Percentiles rank a stretch among this genome's conserved stretches.
Evolutionary conservation across 2,329 filamentous ascomycete genomes (phyloP).

Genomic region (Thelonectria olida): DNA sequence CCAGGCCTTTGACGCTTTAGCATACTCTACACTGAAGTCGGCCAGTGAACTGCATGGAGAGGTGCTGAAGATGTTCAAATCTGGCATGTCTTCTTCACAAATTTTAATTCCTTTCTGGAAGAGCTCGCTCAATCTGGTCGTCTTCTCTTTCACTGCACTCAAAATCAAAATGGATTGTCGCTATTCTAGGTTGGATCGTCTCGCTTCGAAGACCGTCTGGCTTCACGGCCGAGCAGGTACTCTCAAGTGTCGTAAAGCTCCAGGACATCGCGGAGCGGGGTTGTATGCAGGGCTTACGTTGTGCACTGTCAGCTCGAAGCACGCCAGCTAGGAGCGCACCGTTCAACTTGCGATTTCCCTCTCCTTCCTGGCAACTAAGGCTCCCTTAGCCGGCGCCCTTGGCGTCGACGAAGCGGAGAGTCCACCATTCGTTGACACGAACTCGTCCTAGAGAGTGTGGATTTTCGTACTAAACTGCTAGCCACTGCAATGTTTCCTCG

Average conservation of each 20-base stretch:
- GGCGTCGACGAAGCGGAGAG: neutral
- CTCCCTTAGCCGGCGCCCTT: neutral
- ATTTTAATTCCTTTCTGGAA: neutral
- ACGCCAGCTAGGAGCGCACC: neutral
- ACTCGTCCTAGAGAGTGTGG: conserved; percentile 1
- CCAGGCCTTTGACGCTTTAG: conserved; percentile 13
- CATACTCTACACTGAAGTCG: neutral
- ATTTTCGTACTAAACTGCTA: neutral
- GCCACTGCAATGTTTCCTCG: neutral
- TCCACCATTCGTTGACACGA: neutral
- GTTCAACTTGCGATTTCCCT: too few relatives aligned
- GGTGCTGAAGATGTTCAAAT: neutral
- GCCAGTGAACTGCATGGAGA: neutral
- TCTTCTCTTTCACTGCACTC: neutral
- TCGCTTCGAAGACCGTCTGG: neutral
- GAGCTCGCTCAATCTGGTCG: neutral
- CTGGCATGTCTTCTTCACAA: neutral
- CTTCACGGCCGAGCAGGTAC: neutral
- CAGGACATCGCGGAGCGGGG: conserved; percentile 23
- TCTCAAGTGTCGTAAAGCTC: neutral
- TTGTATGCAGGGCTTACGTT: neutral
- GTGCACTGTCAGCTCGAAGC: neutral
- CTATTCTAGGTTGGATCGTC: neutral
- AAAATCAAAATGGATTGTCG: conserved; percentile 16
- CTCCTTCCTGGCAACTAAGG: neutral